Base-by-base conservation (phyloP, 805 yeast species). In the Candida rishiriensis region DNA sequence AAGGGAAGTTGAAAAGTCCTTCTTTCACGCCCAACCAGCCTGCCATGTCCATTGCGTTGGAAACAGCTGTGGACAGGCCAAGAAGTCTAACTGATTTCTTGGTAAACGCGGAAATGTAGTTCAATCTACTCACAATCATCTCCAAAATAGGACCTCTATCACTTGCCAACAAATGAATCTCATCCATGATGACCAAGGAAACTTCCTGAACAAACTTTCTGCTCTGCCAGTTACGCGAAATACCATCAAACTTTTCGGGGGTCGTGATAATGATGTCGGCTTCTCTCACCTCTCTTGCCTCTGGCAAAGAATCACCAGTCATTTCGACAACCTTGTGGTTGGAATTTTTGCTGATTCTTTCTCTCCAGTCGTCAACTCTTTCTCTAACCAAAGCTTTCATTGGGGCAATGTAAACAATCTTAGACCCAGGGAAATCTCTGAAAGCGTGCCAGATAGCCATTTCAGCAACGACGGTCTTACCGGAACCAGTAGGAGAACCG, bases 401-500 rank as follows among this genome's bases (percentile, higher is more conserved):
- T 1, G 95, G 95, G 0, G 95, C 95, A 66, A 86, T 85, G 59
- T 87, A 86, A 8, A 86, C 91, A 21, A 87, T 74, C 53, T 89
- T 89, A 1, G 88, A 79, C 10, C 82, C 79, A 0, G 97, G 97
- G 46, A 74, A 81, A 38, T 85, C 84, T 38, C 75, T 78, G 61
- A 91, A 85, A 0, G 99, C 97, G 61, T 89, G 91, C 97, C 98
- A 93, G 13, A 93, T 87, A 0, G 98, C 98, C 44, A 93, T 66
- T 60, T 93, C 99, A 0, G 98, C 96, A 28, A 95, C 98, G 30
- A 93, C 85, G 0, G 99, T 93, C 64, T 93, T 93, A 53, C 99
- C 99, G 0, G 97, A 91, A 18, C 99, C 99, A 2, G 99, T 93
- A 3, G 99, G 99, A 0, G 98, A 89, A 10, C 99, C 99, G 37